These are phyloP conservation scores for Diplosphaera chodatii DNA, from an alignment of 139 green algal species.

Conservation along the genomic window DNA sequence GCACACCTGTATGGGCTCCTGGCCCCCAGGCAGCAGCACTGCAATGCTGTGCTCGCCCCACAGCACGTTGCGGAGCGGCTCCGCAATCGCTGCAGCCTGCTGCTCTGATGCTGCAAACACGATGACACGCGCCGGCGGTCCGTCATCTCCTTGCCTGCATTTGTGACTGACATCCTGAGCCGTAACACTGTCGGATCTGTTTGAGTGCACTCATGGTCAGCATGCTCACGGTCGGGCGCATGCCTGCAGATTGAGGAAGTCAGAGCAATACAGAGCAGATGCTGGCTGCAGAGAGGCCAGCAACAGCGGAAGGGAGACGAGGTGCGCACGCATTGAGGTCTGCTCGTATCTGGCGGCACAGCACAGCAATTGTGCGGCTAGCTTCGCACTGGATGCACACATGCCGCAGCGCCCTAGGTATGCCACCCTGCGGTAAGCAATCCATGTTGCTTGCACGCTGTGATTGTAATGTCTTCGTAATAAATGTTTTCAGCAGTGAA, in stretches of 20 bases:
- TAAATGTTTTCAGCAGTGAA: no score
- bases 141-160: slow-evolving; percentile 32
- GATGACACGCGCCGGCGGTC: slow-evolving; percentile 50
- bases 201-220: no score
- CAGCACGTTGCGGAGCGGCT: slow-evolving; percentile 59
- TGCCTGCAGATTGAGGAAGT: no score
- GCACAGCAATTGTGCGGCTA: slow-evolving; percentile 34
- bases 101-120: slow-evolving; percentile 48
- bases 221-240: no score
- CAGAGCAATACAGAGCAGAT: no score
- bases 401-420: slow-evolving; percentile 41
- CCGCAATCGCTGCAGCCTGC: slow-evolving; percentile 37
- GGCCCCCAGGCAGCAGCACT: slow-evolving; percentile 68
- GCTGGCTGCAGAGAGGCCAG: not conserved
- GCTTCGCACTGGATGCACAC: slow-evolving; percentile 38
- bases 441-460: no score
- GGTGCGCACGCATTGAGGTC: slow-evolving; percentile 48
- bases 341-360: slow-evolving; percentile 45
- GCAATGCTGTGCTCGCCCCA: slow-evolving; percentile 73
- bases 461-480: no score
- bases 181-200: not conserved
- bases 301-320: no score
- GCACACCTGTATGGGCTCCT: slow-evolving; percentile 58
- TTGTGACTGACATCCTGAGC: not conserved
- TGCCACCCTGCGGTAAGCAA: slow-evolving; percentile 3